Base-by-base conservation (phyloP, 768 basidiomycete genomes). In the Mycena capillaripes region DNA sequence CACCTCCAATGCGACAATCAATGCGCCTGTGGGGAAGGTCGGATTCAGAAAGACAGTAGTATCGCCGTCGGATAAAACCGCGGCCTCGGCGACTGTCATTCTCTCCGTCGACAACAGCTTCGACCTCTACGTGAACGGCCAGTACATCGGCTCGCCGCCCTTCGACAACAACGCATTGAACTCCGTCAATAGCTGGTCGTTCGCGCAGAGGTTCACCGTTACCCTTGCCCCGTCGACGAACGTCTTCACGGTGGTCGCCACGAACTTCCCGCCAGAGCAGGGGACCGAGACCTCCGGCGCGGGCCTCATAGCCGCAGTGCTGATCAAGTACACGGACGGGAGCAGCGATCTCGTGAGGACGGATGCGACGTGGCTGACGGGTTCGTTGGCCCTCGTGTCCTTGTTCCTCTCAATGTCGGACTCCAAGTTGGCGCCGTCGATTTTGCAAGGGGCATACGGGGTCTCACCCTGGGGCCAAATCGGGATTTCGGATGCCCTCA, bases 41-140 rank as follows among this genome's bases (percentile, higher is more conserved):
- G 73, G 73, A 12, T 75, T 75, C 73, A 34, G 73, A 25, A 70
- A 58, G 38, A 67, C 69, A 7, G 11, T 74, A 2, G 23, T n/a
- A 17, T 14, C 69, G 19, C 55, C 69, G 1, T 1, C 36, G 12
- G 65, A 23, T 23, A 70, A 70, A 25, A 42, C 52, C 25, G 64
- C 73, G 2, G 1, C 65, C 2, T 74, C 59, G 3, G 73, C 69
- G n/a, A 58, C 55, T 23, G 32, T 71, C 14, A 32, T 74, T 32
- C 16, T 44, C 29, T 23, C 60, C 3, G 69, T 53, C 14, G 73
- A 74, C 66, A 74, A 74, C 60, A 40, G 19, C 36, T 74, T 74
- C 60, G 8, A 48, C 2, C 36, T 74, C 10, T 62, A 48, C 4
- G 29, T 74, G 19, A 74, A 74, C n/a, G 62, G 57, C 10, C 57